Evolutionary conservation across 805 yeast species (phyloP).

Genomic region (Saccharomyces mikatae): DNA sequence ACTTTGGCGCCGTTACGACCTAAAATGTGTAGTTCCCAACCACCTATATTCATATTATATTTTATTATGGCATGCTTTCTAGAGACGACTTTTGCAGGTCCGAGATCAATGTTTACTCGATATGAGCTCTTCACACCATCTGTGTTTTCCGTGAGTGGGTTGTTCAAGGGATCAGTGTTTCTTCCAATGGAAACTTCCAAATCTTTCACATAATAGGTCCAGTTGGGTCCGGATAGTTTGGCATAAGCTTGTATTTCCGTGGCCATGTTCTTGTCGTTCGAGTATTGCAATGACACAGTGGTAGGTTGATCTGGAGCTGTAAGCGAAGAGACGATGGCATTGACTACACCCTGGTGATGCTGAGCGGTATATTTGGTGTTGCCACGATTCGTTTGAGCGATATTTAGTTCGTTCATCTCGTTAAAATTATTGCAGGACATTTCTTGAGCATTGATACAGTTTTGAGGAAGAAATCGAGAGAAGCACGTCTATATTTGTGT

Average conservation of each 20-base stretch:
- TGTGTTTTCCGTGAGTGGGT: neutral
- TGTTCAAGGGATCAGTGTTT: constrained; percentile 41
- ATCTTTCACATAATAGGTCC: constrained; percentile 90
- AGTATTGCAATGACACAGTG: constrained; percentile 60
- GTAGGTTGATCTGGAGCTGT: constrained; percentile 68
- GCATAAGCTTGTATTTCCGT: constrained; percentile 95
- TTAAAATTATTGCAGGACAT: neutral
- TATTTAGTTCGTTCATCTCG: neutral
- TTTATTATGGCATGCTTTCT: constrained; percentile 81
- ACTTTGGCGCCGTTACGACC: constrained; percentile 94
- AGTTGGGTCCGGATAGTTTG: constrained; percentile 81
- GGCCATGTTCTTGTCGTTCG: constrained; percentile 60
- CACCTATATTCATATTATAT: constrained; percentile 63
- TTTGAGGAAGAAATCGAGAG: neutral
- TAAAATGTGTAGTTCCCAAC: constrained; percentile 76
- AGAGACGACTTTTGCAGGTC: constrained; percentile 95
- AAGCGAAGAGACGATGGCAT: constrained; percentile 65
- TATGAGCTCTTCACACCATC: neutral
- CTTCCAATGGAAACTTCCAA: constrained; percentile 79
- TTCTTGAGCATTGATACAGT: neutral
- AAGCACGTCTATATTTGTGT: neutral
- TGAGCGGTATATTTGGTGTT: constrained; percentile 15
- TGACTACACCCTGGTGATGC: constrained; percentile 47
- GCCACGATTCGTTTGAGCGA: neutral
- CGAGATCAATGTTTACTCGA: constrained; percentile 66